Evolutionary conservation across 2,329 filamentous ascomycete genomes (phyloP), one percentile per base, ranked within the genome.

Genomic region (Colletotrichum tamarilloi): DNA sequence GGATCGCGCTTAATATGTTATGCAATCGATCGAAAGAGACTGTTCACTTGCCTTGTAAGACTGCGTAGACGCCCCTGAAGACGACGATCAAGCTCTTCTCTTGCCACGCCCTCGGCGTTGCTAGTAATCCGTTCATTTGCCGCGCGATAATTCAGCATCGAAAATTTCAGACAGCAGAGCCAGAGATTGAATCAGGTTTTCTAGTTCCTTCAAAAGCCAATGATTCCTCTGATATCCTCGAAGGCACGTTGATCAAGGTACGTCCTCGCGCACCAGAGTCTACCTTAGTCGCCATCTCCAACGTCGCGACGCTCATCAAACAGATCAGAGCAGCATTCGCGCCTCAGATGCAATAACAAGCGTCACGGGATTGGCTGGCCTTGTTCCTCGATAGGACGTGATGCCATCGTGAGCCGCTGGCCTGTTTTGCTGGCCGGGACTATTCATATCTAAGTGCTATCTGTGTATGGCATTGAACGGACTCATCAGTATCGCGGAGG

Each of bases 1-100:
- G 53, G 38, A 53, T 69, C 35, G 53, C 52, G 67, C 53, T 69
- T 64, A 62, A 22, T 12, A 26, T 57, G 9, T 24, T 16, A 30
- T 46, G 49, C 57, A 49, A n/a, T 49, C 42, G 42, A 49, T 49
- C 42, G 19, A 49, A 49, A 49, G 42, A 49, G 42, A 22, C 42
- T 6, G 8, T n/a, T 22, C 8, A 49, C 16, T 49, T 49, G 6
- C 7, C 42, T 49, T 22, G 42, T 8, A 49, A 49, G 4, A 49
- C 42, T 49, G 42, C 8, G 19, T 19, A 49, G 42, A 49, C 42
- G 42, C 42, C 42, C 42, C 42, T 22, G 8, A 9, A 19, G 19
- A 49, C 19, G 19, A 9, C 42, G 19, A n/a, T 22, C 8, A 49
- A 9, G 19, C 42, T 19, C 38, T 42, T 16, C 38, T 42, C 38